Conservation (phyloP, 768 basidiomycete genomes). For the Leucosporidium creatinivorum region DNA sequence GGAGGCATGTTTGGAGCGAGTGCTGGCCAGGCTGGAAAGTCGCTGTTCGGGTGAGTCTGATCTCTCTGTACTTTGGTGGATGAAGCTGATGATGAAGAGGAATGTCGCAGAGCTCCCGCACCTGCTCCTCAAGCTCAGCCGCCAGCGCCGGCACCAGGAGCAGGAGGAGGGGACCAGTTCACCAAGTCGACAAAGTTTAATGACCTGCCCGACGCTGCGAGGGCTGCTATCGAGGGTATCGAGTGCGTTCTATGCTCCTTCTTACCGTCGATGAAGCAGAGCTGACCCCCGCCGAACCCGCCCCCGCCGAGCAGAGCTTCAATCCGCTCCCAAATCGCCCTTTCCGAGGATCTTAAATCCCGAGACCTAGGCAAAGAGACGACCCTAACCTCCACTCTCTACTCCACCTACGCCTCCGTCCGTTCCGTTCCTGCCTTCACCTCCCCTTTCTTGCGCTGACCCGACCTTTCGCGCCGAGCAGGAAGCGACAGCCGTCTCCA, state of each 20-base stretch:
- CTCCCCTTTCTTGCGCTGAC: too few relatives aligned
- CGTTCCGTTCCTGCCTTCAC: neutral
- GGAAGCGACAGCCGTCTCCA: neutral
- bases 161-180: conserved; percentile 3
- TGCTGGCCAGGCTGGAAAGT: neutral
- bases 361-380: conserved; percentile 29
- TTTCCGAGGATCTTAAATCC: conserved; percentile 29
- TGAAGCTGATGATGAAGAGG: neutral
- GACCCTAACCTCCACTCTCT: conserved; percentile 17
- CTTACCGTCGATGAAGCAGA: neutral
- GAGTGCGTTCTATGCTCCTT: conserved; percentile 24
- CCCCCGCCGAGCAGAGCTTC: conserved; percentile 18
- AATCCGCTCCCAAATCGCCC: conserved; percentile 22
- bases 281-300: too few relatives aligned
- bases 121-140: neutral
- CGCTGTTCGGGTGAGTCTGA: neutral
- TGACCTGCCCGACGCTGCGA: conserved; percentile 33
- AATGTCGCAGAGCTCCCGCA: neutral
- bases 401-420: conserved; percentile 13
- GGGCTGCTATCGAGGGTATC: conserved; percentile 30
- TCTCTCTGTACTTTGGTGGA: neutral
- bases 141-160: neutral
- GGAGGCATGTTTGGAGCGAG: neutral
- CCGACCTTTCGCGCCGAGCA: neutral
- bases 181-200: conserved; percentile 34